These are phyloP conservation scores for Platanthera guangdongensis DNA, from an alignment of 106 monocot genomes.

Conservation along the genomic window DNA sequence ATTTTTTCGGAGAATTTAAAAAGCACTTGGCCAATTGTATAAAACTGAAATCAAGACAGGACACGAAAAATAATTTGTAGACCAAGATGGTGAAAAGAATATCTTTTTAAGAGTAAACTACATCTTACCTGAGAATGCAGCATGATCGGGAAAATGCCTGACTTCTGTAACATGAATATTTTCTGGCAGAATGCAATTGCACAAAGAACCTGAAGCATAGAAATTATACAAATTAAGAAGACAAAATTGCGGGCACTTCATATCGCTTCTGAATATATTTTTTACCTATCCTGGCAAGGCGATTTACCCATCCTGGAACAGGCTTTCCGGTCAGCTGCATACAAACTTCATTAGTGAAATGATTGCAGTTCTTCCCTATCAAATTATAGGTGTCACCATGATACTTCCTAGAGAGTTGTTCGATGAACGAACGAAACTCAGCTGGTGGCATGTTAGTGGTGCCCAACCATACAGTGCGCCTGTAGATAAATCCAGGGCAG, in stretches of 20 bases:
- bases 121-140: conserved; percentile 22
- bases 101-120: background rate
- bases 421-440: conserved; percentile 28
- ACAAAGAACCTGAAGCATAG: conserved; percentile 24
- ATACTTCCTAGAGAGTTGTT: conserved; percentile 23
- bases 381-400: conserved; percentile 27
- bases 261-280: background rate
- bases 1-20: too few species aligned
- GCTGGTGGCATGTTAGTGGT: conserved; percentile 18
- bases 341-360: conserved; percentile 32
- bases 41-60: too few species aligned
- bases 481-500: conserved; percentile 30
- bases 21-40: too few species aligned
- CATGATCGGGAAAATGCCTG: conserved; percentile 20
- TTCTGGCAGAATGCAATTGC: conserved; percentile 35
- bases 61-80: too few species aligned
- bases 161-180: conserved; percentile 26
- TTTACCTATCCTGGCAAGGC: conserved; percentile 25
- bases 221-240: background rate
- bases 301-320: conserved; percentile 32
- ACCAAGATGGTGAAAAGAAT: too few species aligned
- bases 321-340: conserved; percentile 22
- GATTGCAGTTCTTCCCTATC: conserved; percentile 30
- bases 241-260: background rate
- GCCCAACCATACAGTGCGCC: conserved; percentile 26